A percentile compares a stretch with the other conserved stretches of the same genome.
These are phyloP conservation scores for Backusella luteola DNA, from an alignment of 192 early-diverging fungal genomes.

Conservation along the genomic window DNA sequence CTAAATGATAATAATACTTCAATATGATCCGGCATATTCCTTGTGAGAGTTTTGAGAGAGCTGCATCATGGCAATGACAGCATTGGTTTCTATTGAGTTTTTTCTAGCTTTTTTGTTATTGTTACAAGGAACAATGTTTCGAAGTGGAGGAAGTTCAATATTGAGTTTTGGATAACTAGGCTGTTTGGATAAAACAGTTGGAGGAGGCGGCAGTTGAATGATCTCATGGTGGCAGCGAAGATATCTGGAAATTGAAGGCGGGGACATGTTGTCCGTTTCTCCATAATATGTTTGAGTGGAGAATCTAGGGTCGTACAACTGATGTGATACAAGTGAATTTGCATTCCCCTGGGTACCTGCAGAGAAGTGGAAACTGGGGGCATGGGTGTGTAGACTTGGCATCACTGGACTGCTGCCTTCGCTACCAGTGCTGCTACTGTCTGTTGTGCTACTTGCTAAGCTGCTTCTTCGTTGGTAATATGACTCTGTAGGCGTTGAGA, in stretches of 20 bases:
- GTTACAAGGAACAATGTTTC: background rate
- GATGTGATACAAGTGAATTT: background rate
- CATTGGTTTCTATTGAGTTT: background rate
- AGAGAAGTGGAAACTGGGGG: background rate
- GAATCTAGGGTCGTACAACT: conserved; percentile 2
- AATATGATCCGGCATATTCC: background rate
- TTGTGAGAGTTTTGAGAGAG: background rate
- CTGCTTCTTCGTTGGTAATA: conserved; percentile 9
- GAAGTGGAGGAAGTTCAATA: conserved; percentile 10
- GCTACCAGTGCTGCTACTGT: background rate
- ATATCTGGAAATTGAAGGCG: background rate
- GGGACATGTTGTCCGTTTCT: background rate
- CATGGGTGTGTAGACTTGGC: conserved; percentile 1
- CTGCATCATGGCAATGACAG: conserved; percentile 16
- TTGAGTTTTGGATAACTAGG: background rate
- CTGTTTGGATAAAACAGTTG: background rate
- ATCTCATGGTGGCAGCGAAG: background rate
- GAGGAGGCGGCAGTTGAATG: background rate
- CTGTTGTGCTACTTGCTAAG: conserved; percentile 9
- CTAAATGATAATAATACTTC: background rate
- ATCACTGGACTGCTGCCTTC: background rate
- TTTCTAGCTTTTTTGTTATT: background rate
- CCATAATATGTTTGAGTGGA: conserved; percentile 12
- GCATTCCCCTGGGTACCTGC: background rate
- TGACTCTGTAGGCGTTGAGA: background rate